Percentiles rank a stretch among this genome's conserved stretches.
These are phyloP conservation scores for Trametes sanguinea DNA, from an alignment of 768 basidiomycete genomes.

Conservation along the genomic window DNA sequence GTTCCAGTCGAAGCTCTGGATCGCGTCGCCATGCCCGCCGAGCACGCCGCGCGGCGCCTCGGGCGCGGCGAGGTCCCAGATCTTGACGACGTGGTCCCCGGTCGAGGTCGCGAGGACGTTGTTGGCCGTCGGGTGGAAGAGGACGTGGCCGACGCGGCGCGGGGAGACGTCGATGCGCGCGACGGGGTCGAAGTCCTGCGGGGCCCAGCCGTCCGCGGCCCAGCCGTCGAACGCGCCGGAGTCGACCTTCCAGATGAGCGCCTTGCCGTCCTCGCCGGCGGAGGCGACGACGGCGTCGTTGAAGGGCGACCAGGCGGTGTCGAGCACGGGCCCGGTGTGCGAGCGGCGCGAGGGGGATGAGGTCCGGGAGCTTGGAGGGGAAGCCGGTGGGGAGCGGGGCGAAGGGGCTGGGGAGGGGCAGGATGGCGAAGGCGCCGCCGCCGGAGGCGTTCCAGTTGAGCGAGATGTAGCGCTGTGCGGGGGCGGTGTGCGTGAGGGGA, in stretches of 20 bases:
- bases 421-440: slow-evolving; percentile 92
- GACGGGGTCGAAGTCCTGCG: slow-evolving; percentile 85
- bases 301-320: slow-evolving; percentile 96
- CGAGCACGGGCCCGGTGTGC: slow-evolving; percentile 82
- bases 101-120: slow-evolving; percentile 82
- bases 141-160: slow-evolving; percentile 90
- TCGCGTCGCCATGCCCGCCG: slow-evolving; percentile 80
- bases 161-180: slow-evolving; percentile 74
- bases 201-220: slow-evolving; percentile 81
- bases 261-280: slow-evolving; percentile 91
- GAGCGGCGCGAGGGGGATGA: slow-evolving; percentile 89
- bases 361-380: slow-evolving; percentile 85
- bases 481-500: slow-evolving; percentile 7
- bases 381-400: slow-evolving; percentile 50
- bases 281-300: slow-evolving; percentile 90
- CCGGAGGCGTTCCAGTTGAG: slow-evolving; percentile 95
- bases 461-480: slow-evolving; percentile 62
- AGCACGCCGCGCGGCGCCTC: slow-evolving; percentile 65
- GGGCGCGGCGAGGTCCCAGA: slow-evolving; percentile 86
- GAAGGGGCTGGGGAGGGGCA: slow-evolving; percentile 82
- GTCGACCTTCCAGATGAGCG: slow-evolving; percentile 89
- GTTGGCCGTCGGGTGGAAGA: slow-evolving; percentile 89
- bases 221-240: slow-evolving; percentile 73
- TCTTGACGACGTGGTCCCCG: slow-evolving; percentile 84
- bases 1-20: slow-evolving; percentile 86